Base-by-base conservation (phyloP, 768 basidiomycete species). In the Gloeostereum incarnatum region DNA sequence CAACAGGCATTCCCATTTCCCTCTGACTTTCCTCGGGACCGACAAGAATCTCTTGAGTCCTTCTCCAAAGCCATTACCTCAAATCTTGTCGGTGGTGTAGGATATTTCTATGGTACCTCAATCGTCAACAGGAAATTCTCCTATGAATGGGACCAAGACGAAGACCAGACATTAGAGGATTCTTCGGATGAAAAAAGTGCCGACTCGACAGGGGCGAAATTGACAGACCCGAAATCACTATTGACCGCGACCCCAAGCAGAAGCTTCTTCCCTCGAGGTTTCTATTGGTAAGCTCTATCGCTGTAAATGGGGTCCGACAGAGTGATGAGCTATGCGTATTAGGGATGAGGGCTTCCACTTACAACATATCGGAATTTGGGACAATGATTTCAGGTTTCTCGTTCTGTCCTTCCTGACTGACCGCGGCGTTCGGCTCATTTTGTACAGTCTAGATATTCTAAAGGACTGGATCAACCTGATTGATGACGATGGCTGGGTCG, bases 261-360 rank as follows among this genome's bases (percentile, higher is more conserved):
- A 24, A 91, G 90, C 48, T 98, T 98, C 67, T 98, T 98, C 68
- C 93, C 93, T 0, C 70, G 93, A 55, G 93, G 93, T 13, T 98
- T 98, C 60, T 98, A 98, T 58, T 98, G 93, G 87, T 86, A 57
- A 36, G 55, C 31, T 34, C n/a, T n/a, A 10, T 32, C 21, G 39
- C 40, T 18, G 20, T 5, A 3, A 1, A 5, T 34, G 4, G 13
- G 3, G 7, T 20, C 3, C n/a, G n/a, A n/a, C 8, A 34, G 3
- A 9, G 2, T 33, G 37, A 43, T 57, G 10, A 55, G 35, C 31
- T 33, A 14, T 38, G 26, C 34, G 8, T 49, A n/a, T n/a, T n/a
- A 90, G 87, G 93, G 93, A 98, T 57, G 93, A 98, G 60, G 93
- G 93, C 1, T 98, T 98, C 68, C 93, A 98, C 59, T 61, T 97